Conservation (phyloP, 805 yeast genomes). For the Cyberlindnera mycetangii region DNA sequence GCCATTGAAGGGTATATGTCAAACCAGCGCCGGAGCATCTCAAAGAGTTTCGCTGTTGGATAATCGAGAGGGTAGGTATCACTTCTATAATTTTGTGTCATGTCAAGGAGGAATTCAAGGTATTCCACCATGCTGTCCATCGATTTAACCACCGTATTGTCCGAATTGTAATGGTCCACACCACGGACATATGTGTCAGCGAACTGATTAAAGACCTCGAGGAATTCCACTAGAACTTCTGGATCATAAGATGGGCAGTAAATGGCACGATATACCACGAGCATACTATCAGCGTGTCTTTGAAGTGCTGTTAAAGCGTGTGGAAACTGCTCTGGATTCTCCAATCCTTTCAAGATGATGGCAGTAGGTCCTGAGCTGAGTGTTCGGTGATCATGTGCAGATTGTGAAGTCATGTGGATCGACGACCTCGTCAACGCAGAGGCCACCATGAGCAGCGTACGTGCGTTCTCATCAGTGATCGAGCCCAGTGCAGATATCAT, state of each 20-base stretch:
- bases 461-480: constrained; percentile 20
- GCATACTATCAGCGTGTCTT: constrained; percentile 19
- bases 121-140: constrained; percentile 11
- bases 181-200: constrained; percentile 14
- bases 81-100: constrained; percentile 11
- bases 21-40: constrained; percentile 19
- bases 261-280: constrained; percentile 18
- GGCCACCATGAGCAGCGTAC: constrained; percentile 8
- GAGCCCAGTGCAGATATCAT: constrained; percentile 8
- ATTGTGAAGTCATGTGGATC: constrained; percentile 8
- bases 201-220: constrained; percentile 18
- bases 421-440: constrained; percentile 12
- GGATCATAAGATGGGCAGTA: constrained; percentile 24
- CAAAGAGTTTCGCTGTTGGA: constrained; percentile 19
- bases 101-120: constrained; percentile 7
- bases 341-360: constrained; percentile 14
- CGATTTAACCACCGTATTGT: constrained; percentile 7
- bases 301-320: constrained; percentile 11
- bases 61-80: constrained; percentile 16
- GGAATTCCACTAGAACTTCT: constrained; percentile 18
- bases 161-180: constrained; percentile 7
- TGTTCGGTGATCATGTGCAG: constrained; percentile 17
- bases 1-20: constrained; percentile 17
- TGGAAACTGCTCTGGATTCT: constrained; percentile 18
- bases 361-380: constrained; percentile 23